These are phyloP conservation scores for Pseudoturritis turrita DNA, from an alignment of 345 rosid genomes.

Conservation along the genomic window DNA sequence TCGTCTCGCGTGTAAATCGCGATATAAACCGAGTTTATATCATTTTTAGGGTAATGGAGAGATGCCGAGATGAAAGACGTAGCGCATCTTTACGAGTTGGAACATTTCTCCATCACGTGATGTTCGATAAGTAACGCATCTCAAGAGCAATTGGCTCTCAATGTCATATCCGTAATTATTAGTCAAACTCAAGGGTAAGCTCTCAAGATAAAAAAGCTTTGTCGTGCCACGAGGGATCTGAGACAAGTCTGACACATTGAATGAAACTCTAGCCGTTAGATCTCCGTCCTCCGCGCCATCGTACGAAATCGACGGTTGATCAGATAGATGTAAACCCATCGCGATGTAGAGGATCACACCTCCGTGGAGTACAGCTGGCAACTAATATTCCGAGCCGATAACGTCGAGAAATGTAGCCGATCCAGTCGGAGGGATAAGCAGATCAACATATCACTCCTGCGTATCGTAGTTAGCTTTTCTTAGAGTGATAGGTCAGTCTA, in stretches of 20 bases:
- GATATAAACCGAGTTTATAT: not conserved
- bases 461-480: not conserved
- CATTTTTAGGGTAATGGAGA: no score
- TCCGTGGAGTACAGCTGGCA: conserved; percentile 46
- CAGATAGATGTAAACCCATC: not conserved
- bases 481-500: rapidly evolving
- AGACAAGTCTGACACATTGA: conserved; percentile 30
- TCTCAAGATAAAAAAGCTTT: conserved; percentile 24
- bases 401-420: conserved; percentile 76
- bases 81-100: conserved; percentile 17
- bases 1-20: not conserved
- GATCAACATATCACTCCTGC: rapidly evolving
- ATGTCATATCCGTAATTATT: conserved; percentile 44
- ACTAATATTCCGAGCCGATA: conserved; percentile 83
- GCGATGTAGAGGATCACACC: not conserved
- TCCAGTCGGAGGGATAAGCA: conserved; percentile 35
- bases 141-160: conserved; percentile 8
- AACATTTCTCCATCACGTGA: conserved; percentile 45
- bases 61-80: conserved; percentile 9
- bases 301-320: conserved; percentile 6
- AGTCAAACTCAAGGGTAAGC: conserved; percentile 26
- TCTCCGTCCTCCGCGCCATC: not conserved
- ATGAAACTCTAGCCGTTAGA: conserved; percentile 33
- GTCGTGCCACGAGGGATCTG: conserved; percentile 54
- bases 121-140: conserved; percentile 34